Base-by-base conservation (phyloP, 75 land plant genomes). In the Selaginella moellendorffii region DNA sequence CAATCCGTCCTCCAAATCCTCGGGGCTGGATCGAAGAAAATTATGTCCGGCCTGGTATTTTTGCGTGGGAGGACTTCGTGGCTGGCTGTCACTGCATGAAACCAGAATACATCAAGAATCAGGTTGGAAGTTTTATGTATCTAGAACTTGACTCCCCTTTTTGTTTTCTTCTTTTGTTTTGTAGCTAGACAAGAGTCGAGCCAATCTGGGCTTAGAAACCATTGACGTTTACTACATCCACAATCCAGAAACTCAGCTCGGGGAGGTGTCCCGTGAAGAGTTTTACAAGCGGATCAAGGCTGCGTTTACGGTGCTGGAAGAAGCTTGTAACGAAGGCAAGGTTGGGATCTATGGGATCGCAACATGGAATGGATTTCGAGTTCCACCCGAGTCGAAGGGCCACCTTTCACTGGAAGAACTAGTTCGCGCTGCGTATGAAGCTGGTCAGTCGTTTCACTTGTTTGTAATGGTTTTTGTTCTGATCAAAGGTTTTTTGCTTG, bases 81-180 rank as follows among this genome's bases (percentile, higher is more conserved):
- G 73, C 68, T 24, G 68, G 73, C 0, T 71, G 68, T 30, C 73
- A 71, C 54, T 71, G 73, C 46, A 71, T 71, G 73, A 65, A 68
- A 20, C 69, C 73, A 28, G 30, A 61, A 0, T 71, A 65, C 26
- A 14, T 71, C 1, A 71, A 64, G 54, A 30, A 71, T 56, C 68
- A 71, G 73, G 73, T 71, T 1, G 27, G 67, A 46, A 10, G 51
- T 10, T n/a, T n/a, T n/a, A n/a, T n/a, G n/a, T n/a, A n/a, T n/a
- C n/a, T n/a, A n/a, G n/a, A n/a, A n/a, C n/a, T n/a, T n/a, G n/a
- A n/a, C n/a, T n/a, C n/a, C n/a, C 29, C 19, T 29, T 61, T 61
- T 63, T 31, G 31, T 14, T 30, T 30, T 65, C 0, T 46, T 21
- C 20, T 46, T 46, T 18, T 46, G 18, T 46, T 18, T 18, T 46